Conservation (phyloP, 148 eudicot species). For the Chenopodium suecicum region DNA sequence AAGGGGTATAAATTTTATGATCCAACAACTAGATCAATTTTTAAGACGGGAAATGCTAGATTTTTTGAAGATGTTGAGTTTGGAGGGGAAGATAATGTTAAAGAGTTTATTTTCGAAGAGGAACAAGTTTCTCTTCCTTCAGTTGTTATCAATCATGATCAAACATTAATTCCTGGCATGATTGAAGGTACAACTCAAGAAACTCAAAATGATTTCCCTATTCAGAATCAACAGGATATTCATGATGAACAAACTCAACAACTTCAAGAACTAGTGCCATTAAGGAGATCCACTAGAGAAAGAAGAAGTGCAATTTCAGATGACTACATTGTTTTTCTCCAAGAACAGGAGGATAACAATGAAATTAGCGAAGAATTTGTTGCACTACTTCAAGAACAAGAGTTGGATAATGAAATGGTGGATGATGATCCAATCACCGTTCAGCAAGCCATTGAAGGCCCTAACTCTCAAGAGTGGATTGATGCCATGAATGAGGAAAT, state of each 20-base stretch:
- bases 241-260: neutral
- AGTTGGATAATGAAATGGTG: neutral
- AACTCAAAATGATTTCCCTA: neutral
- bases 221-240: neutral
- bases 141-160: neutral
- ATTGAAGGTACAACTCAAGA: neutral
- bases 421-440: too few species aligned
- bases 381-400: neutral
- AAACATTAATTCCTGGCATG: neutral
- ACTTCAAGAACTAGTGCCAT: neutral
- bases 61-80: neutral
- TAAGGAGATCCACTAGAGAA: neutral
- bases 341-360: neutral
- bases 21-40: neutral
- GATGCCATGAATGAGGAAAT: too few species aligned
- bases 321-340: too few species aligned
- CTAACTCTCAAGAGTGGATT: too few species aligned
- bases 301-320: too few species aligned
- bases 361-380: neutral
- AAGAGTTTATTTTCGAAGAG: neutral
- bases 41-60: neutral
- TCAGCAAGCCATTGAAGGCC: too few species aligned
- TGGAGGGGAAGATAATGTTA: too few species aligned
- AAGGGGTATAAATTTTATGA: neutral
- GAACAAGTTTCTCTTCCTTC: neutral